A percentile compares a stretch with the other conserved stretches of the same genome.
These are phyloP conservation scores for Pythium graminicola DNA, from an alignment of 352 stramenopile species.

Conservation along the genomic window DNA sequence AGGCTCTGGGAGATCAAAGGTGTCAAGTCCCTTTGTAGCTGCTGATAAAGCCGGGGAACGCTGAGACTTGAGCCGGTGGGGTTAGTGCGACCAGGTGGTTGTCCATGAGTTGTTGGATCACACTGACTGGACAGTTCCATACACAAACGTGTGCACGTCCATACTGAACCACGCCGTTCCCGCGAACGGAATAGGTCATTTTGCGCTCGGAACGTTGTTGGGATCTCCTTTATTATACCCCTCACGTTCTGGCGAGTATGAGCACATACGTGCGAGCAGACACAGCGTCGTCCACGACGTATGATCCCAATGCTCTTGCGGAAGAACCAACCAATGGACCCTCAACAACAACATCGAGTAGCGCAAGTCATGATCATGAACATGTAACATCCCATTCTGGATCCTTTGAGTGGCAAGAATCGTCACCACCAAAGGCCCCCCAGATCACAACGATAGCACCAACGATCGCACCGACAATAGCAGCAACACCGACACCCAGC, in stretches of 20 bases:
- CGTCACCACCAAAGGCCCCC: neutral
- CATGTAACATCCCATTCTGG: neutral
- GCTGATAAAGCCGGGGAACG: conserved; percentile 9
- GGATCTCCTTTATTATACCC: neutral
- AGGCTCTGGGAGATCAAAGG: too few species aligned
- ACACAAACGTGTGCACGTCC: too few species aligned
- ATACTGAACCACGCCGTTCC: too few species aligned
- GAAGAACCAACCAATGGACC: neutral
- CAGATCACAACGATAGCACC: neutral
- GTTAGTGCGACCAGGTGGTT: too few species aligned
- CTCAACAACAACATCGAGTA: too few species aligned
- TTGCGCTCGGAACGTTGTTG: too few species aligned
- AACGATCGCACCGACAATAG: neutral
- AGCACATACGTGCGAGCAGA: neutral
- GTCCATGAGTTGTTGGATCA: too few species aligned
- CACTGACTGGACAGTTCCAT: too few species aligned
- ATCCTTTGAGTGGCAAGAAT: conserved; percentile 10
- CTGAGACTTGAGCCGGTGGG: too few species aligned
- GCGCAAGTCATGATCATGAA: too few species aligned
- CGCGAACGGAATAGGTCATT: too few species aligned
- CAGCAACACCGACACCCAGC: neutral
- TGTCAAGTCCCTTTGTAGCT: too few species aligned
- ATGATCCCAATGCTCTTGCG: neutral
- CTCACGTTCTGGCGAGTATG: neutral
- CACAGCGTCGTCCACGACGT: conserved; percentile 2